Percentiles rank a stretch among this genome's conserved stretches.
These are phyloP conservation scores for Fusarium virguliforme DNA, from an alignment of 2,329 filamentous ascomycete genomes.

Conservation along the genomic window DNA sequence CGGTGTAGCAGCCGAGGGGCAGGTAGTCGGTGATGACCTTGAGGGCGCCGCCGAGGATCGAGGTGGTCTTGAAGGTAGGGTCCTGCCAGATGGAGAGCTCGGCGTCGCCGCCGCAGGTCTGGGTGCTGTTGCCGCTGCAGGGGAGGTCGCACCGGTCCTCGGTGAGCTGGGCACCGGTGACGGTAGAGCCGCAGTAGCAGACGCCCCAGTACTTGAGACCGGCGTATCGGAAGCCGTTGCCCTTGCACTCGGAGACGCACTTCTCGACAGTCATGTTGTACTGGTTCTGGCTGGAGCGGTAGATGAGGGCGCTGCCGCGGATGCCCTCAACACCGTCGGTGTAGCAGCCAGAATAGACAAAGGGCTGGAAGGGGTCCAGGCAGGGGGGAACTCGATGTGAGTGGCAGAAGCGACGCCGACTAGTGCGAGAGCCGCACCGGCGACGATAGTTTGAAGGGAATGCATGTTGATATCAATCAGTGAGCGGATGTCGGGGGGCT, in stretches of 20 bases:
- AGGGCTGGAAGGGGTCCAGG: slow-evolving; percentile 63
- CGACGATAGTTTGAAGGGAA: slow-evolving; percentile 52
- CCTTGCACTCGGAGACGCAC: slow-evolving; percentile 67
- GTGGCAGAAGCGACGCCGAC: slow-evolving; percentile 58
- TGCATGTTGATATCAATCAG: slow-evolving; percentile 39
- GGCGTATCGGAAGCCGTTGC: slow-evolving; percentile 67
- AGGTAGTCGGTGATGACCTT: slow-evolving; percentile 66
- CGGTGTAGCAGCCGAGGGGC: slow-evolving; percentile 74
- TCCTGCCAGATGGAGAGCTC: slow-evolving; percentile 67
- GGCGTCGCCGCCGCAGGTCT: slow-evolving; percentile 65
- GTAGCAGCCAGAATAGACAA: slow-evolving; percentile 66
- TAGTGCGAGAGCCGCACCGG: slow-evolving; percentile 59
- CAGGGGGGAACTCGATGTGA: slow-evolving; percentile 65
- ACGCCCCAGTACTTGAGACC: slow-evolving; percentile 67
- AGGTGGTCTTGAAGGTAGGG: slow-evolving; percentile 64
- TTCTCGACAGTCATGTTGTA: slow-evolving; percentile 64
- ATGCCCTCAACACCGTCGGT: slow-evolving; percentile 54
- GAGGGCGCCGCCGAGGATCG: slow-evolving; percentile 57
- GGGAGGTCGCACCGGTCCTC: slow-evolving; percentile 72
- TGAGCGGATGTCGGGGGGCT: slow-evolving; percentile 34
- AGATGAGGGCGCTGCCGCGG: slow-evolving; percentile 59
- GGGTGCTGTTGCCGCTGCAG: slow-evolving; percentile 63
- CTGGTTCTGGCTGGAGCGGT: slow-evolving; percentile 59
- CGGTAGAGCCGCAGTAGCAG: slow-evolving; percentile 69
- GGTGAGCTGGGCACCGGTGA: slow-evolving; percentile 67